Evolutionary conservation across 192 early-diverging fungal genomes (phyloP).

Genomic region (Fimicolochytrium jonesii): DNA sequence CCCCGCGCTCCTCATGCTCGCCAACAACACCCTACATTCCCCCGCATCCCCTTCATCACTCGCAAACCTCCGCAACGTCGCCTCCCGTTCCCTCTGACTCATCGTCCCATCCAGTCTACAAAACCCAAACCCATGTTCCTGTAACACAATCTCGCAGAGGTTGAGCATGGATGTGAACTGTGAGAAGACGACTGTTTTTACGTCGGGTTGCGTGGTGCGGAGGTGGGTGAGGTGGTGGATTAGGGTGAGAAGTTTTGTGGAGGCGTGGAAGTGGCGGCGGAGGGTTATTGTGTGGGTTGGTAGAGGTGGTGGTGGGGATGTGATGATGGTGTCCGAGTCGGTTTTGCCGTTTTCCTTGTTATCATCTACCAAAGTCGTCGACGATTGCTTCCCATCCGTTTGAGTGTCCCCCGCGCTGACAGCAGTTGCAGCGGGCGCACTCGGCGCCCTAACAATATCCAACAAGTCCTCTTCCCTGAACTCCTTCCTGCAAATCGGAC

Average conservation of each 20-base stretch:
- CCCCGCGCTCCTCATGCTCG: conserved; percentile 32
- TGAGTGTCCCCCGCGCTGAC: background rate
- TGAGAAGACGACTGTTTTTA: conserved; percentile 39
- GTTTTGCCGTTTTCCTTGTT: background rate
- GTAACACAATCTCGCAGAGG: conserved; percentile 57
- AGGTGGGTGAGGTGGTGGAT: conserved; percentile 9
- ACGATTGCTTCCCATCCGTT: background rate
- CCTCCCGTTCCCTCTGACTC: conserved; percentile 48
- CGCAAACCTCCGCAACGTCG: conserved; percentile 59
- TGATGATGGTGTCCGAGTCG: no score
- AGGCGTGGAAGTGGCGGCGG: conserved; percentile 14
- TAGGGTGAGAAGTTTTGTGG: conserved; percentile 32
- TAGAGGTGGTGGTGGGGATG: background rate
- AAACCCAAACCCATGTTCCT: conserved; percentile 52
- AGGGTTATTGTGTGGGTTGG: no score
- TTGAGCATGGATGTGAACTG: conserved; percentile 65
- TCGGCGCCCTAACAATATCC: conserved; percentile 12
- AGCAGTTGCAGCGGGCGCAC: background rate
- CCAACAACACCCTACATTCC: conserved; percentile 22
- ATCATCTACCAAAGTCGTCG: no score
- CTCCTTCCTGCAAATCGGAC: conserved; percentile 30
- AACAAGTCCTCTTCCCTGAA: conserved; percentile 22
- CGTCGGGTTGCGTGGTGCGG: conserved; percentile 9
- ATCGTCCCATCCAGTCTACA: conserved; percentile 79
- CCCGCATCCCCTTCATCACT: conserved; percentile 45